Conservation (phyloP, 352 stramenopile genomes). For the Globisporangium cylindrosporum region DNA sequence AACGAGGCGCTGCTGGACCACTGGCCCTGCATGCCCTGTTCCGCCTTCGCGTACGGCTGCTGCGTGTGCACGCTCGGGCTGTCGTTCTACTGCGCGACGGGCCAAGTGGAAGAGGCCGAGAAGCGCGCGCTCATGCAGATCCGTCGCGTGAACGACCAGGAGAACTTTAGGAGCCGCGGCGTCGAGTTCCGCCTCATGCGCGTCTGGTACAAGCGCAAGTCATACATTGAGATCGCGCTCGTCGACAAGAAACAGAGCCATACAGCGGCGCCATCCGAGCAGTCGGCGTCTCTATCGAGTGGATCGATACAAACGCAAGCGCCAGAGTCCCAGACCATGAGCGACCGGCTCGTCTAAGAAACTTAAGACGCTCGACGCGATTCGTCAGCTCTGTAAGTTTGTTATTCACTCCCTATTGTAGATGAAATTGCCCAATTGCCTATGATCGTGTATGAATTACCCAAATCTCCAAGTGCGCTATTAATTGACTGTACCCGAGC, state of each 20-base stretch:
- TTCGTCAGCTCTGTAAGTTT: neutral
- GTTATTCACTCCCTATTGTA: neutral
- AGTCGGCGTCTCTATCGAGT: neutral
- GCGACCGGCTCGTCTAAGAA: slow-evolving; percentile 15
- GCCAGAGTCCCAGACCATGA: slow-evolving; percentile 16
- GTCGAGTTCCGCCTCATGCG: slow-evolving; percentile 68
- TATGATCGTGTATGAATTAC: neutral
- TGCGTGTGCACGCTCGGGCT: slow-evolving; percentile 79
- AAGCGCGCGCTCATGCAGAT: slow-evolving; percentile 62
- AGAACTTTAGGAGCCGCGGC: slow-evolving; percentile 49
- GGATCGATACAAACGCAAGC: neutral
- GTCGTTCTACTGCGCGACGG: slow-evolving; percentile 76
- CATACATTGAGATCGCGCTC: slow-evolving; percentile 58
- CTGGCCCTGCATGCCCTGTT: slow-evolving; percentile 83
- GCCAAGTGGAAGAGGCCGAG: slow-evolving; percentile 75
- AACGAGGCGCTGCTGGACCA: slow-evolving; percentile 82
- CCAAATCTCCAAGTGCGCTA: too few species aligned
- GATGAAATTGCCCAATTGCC: neutral
- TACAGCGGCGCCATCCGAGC: neutral
- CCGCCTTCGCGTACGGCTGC: slow-evolving; percentile 76
- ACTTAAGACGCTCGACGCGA: neutral
- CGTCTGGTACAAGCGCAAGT: slow-evolving; percentile 66
- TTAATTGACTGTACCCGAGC: neutral
- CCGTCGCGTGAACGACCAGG: slow-evolving; percentile 64
- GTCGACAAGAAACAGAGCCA: neutral